Evolutionary conservation across 2,329 filamentous ascomycete genomes (phyloP).

Genomic region (Thielaviopsis euricoi): DNA sequence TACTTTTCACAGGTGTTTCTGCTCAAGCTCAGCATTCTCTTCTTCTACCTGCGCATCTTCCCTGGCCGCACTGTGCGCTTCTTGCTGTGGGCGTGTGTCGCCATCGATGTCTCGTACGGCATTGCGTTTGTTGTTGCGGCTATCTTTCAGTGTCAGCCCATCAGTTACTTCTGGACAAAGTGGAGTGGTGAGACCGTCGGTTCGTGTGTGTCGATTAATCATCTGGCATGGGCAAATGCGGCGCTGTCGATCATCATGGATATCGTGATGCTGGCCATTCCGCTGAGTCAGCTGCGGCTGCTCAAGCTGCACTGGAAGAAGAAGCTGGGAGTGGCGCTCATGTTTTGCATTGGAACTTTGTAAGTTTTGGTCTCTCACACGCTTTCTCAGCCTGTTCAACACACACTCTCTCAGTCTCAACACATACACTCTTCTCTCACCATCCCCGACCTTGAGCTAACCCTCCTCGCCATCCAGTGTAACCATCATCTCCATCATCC

Average conservation of each 20-base stretch:
- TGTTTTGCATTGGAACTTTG: constrained; percentile 28
- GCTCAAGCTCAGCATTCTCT: constrained; percentile 30
- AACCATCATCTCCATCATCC: constrained; percentile 19
- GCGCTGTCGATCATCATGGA: constrained; percentile 31
- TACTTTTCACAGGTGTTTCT: constrained; percentile 27
- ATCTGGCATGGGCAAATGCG: constrained; percentile 30
- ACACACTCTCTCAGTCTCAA: no score
- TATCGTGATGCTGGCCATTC: constrained; percentile 29
- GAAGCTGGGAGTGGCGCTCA: constrained; percentile 25
- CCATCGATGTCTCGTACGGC: constrained; percentile 21
- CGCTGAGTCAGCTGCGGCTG: constrained; percentile 23
- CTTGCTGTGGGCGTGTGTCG: constrained; percentile 23
- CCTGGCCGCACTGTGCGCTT: constrained; percentile 20
- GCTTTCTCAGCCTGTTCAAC: neutral
- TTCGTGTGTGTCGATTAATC: constrained; percentile 27
- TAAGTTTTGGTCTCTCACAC: constrained; percentile 13
- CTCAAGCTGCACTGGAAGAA: constrained; percentile 26
- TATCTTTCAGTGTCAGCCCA: constrained; percentile 30
- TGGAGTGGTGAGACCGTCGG: constrained; percentile 32
- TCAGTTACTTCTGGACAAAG: constrained; percentile 31
- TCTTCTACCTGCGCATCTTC: constrained; percentile 36
- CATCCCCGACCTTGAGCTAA: no score
- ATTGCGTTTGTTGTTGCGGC: constrained; percentile 23
- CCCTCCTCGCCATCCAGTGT: constrained; percentile 14
- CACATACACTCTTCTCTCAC: no score